Evolutionary conservation across 371 early-diverging fungal genomes (phyloP).

Genomic region (Sporodiniella umbellata): DNA sequence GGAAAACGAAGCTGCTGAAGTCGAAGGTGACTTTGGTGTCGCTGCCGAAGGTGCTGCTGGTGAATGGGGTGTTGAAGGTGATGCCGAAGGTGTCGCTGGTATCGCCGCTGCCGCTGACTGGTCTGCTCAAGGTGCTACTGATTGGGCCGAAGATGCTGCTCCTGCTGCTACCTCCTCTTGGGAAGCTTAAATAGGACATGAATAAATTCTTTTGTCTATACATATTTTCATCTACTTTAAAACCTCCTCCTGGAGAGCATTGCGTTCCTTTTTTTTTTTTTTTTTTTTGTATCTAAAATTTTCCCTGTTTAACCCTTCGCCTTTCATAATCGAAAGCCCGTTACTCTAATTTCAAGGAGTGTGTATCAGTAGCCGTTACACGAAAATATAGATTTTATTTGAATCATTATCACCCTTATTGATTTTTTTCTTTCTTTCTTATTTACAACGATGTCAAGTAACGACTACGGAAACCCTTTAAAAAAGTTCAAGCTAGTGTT

Average conservation of each 20-base stretch:
- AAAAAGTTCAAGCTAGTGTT: conserved; percentile 92
- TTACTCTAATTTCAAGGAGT: no score
- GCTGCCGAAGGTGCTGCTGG: conserved; percentile 22
- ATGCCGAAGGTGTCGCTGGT: conserved; percentile 22
- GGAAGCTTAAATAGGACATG: conserved; percentile 12
- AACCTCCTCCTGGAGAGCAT: no score
- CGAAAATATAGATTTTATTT: neutral
- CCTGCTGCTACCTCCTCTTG: conserved; percentile 28
- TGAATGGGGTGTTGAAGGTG: conserved; percentile 32
- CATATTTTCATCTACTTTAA: neutral
- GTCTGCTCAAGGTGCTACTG: conserved; percentile 23
- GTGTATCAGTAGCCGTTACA: neutral
- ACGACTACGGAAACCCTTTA: conserved; percentile 60
- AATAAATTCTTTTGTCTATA: neutral
- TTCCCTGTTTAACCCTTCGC: no score
- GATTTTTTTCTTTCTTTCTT: conserved; percentile 3
- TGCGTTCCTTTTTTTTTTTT: neutral
- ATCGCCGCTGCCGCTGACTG: conserved; percentile 32
- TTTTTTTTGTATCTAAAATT: no score
- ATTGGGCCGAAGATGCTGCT: conserved; percentile 17
- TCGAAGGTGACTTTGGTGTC: conserved; percentile 9
- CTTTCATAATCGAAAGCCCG: no score
- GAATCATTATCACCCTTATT: conserved; percentile 3
- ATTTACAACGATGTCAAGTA: conserved; percentile 8
- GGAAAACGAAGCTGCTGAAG: conserved; percentile 29